Conservation (phyloP, 495 filamentous ascomycete species). For the Pyronema omphalodes region DNA sequence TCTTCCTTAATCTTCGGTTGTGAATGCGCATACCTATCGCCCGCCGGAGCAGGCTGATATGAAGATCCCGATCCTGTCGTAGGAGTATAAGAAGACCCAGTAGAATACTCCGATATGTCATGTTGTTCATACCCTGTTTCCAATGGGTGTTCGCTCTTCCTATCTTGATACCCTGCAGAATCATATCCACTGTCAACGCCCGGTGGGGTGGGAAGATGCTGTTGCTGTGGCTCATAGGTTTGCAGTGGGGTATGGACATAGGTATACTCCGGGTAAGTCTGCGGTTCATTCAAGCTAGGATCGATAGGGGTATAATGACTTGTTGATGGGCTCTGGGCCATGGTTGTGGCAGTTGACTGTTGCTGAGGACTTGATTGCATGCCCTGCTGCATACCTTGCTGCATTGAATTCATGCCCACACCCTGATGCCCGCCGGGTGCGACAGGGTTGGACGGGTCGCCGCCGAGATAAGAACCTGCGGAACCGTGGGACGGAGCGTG, state of each 20-base stretch:
- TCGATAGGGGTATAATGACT: conserved; percentile 25
- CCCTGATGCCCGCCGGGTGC: conserved; percentile 16
- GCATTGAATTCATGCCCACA: conserved; percentile 1
- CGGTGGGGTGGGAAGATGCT: conserved; percentile 16
- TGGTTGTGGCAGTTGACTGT: conserved; percentile 8
- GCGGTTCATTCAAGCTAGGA: conserved; percentile 18
- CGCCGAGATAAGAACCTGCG: conserved; percentile 19
- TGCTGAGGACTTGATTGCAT: not conserved
- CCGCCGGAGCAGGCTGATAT: conserved; percentile 6
- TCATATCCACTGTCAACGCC: conserved; percentile 20
- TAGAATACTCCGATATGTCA: conserved; percentile 12
- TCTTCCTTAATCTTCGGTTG: conserved; percentile 21
- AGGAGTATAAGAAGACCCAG: conserved; percentile 15
- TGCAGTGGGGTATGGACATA: conserved; percentile 20
- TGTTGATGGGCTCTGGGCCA: conserved; percentile 17
- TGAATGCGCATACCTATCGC: conserved; percentile 14
- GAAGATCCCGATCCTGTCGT: conserved; percentile 1
- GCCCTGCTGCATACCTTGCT: not conserved
- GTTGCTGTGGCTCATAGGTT: conserved; percentile 13
- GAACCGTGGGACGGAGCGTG: conserved; percentile 15
- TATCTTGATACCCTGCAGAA: conserved; percentile 21
- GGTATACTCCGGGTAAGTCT: conserved; percentile 21
- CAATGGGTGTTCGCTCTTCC: conserved; percentile 23
- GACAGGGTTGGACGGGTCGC: conserved; percentile 16
- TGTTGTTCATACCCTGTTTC: conserved; percentile 21